Evolutionary conservation across 148 eudicot species (phyloP).

Genomic region (Rhododendron ovatum): DNA sequence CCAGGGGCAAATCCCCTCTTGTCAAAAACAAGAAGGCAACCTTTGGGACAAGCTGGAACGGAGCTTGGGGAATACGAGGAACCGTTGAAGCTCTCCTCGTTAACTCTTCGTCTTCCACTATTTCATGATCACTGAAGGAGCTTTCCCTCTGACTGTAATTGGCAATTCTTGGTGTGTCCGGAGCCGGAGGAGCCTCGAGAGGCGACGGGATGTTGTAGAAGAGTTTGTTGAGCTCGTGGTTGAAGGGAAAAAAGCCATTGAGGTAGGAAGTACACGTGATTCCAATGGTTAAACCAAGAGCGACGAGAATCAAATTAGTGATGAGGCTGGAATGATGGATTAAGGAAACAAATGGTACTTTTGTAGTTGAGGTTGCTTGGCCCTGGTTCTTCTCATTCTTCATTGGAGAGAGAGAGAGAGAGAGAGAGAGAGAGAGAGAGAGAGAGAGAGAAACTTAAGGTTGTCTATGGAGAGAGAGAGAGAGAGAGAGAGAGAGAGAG

Average conservation of each 20-base stretch:
- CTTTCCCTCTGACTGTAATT: neutral
- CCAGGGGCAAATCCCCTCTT: slow-evolving; percentile 54
- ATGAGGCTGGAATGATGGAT: slow-evolving; percentile 29
- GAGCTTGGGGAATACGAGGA: slow-evolving; percentile 14
- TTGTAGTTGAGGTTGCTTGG: neutral
- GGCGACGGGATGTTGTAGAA: neutral
- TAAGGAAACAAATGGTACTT: slow-evolving; percentile 11
- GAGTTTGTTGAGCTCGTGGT: slow-evolving; percentile 8
- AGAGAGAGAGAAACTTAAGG: neutral
- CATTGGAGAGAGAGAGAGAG: neutral
- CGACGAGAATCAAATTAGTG: slow-evolving; percentile 34
- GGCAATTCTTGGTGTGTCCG: neutral
- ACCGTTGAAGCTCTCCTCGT: slow-evolving; percentile 53
- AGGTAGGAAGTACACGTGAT: slow-evolving; percentile 24
- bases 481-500: neutral
- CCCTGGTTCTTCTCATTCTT: slow-evolving; percentile 16
- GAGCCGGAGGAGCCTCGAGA: neutral
- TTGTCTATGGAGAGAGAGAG: neutral
- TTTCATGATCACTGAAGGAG: slow-evolving; percentile 4
- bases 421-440: neutral
- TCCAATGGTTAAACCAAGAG: slow-evolving; percentile 40
- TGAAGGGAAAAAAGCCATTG: neutral
- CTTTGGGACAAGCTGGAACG: slow-evolving; percentile 30
- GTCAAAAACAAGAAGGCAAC: slow-evolving; percentile 75
- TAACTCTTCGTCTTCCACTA: slow-evolving; percentile 43